Conservation (phyloP, 805 yeast species). For the Danielia oregonensis region DNA sequence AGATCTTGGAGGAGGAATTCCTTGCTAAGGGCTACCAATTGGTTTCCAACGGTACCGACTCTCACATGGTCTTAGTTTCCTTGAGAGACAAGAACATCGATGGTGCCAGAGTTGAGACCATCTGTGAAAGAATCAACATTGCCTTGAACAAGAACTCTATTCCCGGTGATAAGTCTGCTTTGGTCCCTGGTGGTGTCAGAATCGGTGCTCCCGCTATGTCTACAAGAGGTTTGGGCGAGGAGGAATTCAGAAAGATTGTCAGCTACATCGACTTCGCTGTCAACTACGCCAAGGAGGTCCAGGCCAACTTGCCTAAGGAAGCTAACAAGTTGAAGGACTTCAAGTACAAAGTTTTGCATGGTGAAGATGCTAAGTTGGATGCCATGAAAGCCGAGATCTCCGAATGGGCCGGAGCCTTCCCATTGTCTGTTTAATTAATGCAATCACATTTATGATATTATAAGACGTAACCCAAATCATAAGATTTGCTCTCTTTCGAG, state of each 20-base stretch:
- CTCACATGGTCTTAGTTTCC: slow-evolving; percentile 91
- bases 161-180: slow-evolving; percentile 96
- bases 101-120: slow-evolving; percentile 96
- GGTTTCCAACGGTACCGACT: slow-evolving; percentile 94
- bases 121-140: slow-evolving; percentile 89
- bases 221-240: slow-evolving; percentile 90
- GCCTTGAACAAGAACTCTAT: slow-evolving; percentile 97
- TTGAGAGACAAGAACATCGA: slow-evolving; percentile 87
- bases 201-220: slow-evolving; percentile 99
- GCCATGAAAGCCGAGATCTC: slow-evolving; percentile 73
- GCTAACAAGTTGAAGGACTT: slow-evolving; percentile 96
- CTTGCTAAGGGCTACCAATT: slow-evolving; percentile 68
- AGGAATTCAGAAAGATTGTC: slow-evolving; percentile 78
- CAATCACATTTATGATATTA: neutral
- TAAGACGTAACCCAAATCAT: neutral
- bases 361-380: slow-evolving; percentile 61
- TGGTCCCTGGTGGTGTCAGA: slow-evolving; percentile 96
- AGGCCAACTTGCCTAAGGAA: slow-evolving; percentile 77
- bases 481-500: slow-evolving; percentile 19
- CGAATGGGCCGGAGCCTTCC: slow-evolving; percentile 88
- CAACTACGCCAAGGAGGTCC: slow-evolving; percentile 67
- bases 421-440: slow-evolving; percentile 40
- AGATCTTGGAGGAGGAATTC: slow-evolving; percentile 74
- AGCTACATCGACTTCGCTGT: slow-evolving; percentile 59
- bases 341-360: slow-evolving; percentile 62